phyloP scores from a whole-genome alignment of 257 asterid genomes.

The Craterostigma plantagineum region DNA sequence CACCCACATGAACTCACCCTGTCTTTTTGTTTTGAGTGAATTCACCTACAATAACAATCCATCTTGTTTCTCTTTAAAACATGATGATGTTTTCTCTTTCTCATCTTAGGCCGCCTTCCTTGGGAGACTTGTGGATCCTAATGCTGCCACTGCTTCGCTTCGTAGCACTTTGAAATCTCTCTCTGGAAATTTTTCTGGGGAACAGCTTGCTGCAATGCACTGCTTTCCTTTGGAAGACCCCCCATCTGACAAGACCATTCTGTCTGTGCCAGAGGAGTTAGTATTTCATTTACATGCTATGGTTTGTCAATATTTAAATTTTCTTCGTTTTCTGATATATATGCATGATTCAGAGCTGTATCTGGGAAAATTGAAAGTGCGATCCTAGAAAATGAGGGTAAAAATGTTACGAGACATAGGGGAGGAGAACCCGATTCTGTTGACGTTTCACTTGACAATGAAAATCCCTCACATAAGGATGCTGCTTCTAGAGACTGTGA shows the following conservation, averaged over 20 bases:
- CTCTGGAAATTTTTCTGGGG: conserved; percentile 39
- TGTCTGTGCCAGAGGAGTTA: conserved; percentile 36
- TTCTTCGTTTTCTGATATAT: conserved; percentile 12
- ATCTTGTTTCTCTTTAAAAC: conserved; percentile 7
- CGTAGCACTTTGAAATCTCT: conserved; percentile 51
- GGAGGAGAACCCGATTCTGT: conserved; percentile 18
- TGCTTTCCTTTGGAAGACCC: conserved; percentile 90
- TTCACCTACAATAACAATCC: neutral
- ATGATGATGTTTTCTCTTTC: conserved; percentile 3
- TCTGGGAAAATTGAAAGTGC: conserved; percentile 23
- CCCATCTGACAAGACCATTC: conserved; percentile 33
- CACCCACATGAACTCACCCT: too few species aligned
- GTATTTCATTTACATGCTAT: conserved; percentile 11
- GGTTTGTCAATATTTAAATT: conserved; percentile 4
- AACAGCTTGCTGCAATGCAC: conserved; percentile 76
- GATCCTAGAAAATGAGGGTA: conserved; percentile 18
- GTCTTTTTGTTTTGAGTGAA: too few species aligned
- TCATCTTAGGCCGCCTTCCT: conserved; percentile 59
- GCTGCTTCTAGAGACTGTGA: conserved; percentile 18
- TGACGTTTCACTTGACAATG: conserved; percentile 12
- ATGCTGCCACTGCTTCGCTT: conserved; percentile 54
- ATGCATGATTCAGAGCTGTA: conserved; percentile 33
- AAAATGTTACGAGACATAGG: conserved; percentile 23
- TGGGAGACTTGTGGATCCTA: conserved; percentile 75
- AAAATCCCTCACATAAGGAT: conserved; percentile 19